A percentile compares a stretch with the other conserved stretches of the same genome.
Conservation (phyloP, 1,139 yeast genomes). For the Zygosaccharomyces sapae region DNA sequence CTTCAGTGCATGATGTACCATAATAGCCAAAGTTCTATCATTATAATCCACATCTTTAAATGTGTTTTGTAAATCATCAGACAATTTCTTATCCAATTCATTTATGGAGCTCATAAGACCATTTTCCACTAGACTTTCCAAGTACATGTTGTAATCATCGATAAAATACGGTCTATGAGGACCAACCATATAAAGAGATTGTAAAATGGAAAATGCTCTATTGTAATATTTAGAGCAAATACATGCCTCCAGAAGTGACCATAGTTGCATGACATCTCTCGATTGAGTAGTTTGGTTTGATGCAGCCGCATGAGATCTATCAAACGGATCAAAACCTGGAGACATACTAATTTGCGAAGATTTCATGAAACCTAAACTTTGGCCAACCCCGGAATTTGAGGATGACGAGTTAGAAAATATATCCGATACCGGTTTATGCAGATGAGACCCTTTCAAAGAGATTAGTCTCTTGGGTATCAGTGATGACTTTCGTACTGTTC, state of each 20-base stretch:
- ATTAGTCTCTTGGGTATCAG: conserved; percentile 13
- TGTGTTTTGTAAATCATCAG: conserved; percentile 34
- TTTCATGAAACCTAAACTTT: conserved; percentile 19
- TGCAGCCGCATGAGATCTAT: conserved; percentile 24
- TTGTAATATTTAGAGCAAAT: conserved; percentile 61
- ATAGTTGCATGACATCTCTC: conserved; percentile 60
- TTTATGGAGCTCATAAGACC: conserved; percentile 27
- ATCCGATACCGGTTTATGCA: conserved; percentile 16
- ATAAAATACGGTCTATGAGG: conserved; percentile 34
- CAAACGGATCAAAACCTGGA: conserved; percentile 29
- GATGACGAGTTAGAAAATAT: conserved; percentile 6
- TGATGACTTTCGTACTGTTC: conserved; percentile 11
- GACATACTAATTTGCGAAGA: conserved; percentile 21
- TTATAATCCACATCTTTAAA: conserved; percentile 40
- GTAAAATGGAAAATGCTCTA: conserved; percentile 67
- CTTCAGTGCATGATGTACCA: conserved; percentile 41
- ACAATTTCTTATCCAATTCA: conserved; percentile 27
- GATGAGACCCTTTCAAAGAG: conserved; percentile 18
- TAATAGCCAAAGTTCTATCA: conserved; percentile 44
- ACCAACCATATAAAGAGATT: conserved; percentile 50
- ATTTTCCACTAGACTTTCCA: conserved; percentile 42
- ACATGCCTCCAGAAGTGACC: conserved; percentile 79
- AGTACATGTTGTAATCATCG: conserved; percentile 47
- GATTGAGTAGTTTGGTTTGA: conserved; percentile 44
- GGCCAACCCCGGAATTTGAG: conserved; percentile 5